Conservation (phyloP, 2,329 filamentous ascomycete species). For the Albifimbria verrucaria region DNA sequence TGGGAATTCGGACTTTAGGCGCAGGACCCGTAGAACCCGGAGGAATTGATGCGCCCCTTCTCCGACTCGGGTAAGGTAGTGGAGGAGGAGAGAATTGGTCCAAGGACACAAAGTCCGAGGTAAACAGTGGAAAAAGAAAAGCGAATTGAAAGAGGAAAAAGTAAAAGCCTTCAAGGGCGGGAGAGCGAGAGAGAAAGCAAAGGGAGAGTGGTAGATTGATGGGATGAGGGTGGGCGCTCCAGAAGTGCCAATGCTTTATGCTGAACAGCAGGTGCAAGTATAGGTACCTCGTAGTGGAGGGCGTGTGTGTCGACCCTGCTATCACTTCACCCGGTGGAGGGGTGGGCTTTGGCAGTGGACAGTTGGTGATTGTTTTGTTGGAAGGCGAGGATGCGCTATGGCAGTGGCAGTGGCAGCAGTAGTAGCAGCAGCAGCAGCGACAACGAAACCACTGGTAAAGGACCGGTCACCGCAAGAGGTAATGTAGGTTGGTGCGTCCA, state of each 20-base stretch:
- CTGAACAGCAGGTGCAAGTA: not conserved
- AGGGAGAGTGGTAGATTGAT: not conserved
- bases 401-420: no score
- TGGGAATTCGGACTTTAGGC: not conserved
- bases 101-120: not conserved
- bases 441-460: no score
- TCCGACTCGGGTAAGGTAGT: no score
- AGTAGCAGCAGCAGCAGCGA: no score
- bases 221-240: not conserved
- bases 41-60: not conserved
- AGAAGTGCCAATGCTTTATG: not conserved
- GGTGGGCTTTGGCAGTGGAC: no score
- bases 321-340: no score
- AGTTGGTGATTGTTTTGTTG: no score
- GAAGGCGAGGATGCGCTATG: no score
- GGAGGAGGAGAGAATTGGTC: no score
- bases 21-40: not conserved
- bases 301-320: no score
- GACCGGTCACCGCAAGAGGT: not conserved
- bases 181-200: not conserved
- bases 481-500: not conserved
- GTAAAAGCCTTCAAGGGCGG: no score
- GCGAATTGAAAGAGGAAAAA: slow-evolving; percentile 3
- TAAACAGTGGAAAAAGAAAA: not conserved
- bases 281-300: not conserved